A percentile compares a stretch with the other conserved stretches of the same genome.
These are phyloP conservation scores for Trichoderma cornu-damae DNA, from an alignment of 2,329 filamentous ascomycete species.

Conservation along the genomic window DNA sequence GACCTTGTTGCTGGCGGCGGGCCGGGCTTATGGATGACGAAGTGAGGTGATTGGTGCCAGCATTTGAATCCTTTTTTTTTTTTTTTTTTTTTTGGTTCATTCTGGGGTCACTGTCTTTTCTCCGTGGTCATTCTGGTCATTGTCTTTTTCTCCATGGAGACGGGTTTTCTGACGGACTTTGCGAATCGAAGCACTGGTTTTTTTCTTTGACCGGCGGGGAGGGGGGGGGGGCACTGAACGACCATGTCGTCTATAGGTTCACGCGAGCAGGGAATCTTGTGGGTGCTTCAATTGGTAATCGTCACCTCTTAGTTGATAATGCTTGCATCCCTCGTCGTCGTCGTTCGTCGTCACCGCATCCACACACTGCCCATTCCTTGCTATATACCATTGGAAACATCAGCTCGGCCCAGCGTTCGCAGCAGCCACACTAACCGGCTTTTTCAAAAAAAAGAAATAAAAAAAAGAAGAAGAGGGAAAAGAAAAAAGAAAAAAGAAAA, in stretches of 20 bases:
- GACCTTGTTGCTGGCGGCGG: too few relatives aligned
- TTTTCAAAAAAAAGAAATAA: too few relatives aligned
- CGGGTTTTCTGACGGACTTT: too few relatives aligned
- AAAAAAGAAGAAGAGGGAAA: too few relatives aligned
- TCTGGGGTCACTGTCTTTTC: background rate
- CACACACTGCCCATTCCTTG: background rate
- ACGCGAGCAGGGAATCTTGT: background rate
- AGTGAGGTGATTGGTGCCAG: conserved; percentile 1
- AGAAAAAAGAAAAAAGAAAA: too few relatives aligned
- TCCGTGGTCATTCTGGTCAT: background rate
- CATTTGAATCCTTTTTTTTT: background rate
- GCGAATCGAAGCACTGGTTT: too few relatives aligned
- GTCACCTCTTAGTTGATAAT: conserved; percentile 7
- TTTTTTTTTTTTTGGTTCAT: background rate
- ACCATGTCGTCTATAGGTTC: background rate
- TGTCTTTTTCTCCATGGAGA: background rate
- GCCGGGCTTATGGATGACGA: background rate
- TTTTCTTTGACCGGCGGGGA: too few relatives aligned
- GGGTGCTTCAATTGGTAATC: background rate
- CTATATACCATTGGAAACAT: too few relatives aligned
- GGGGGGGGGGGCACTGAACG: background rate
- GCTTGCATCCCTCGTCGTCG: background rate
- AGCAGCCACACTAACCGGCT: too few relatives aligned
- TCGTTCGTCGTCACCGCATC: background rate
- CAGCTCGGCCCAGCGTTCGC: too few relatives aligned